These are phyloP conservation scores for Russula virescens DNA, from an alignment of 768 basidiomycete species.

Conservation along the genomic window DNA sequence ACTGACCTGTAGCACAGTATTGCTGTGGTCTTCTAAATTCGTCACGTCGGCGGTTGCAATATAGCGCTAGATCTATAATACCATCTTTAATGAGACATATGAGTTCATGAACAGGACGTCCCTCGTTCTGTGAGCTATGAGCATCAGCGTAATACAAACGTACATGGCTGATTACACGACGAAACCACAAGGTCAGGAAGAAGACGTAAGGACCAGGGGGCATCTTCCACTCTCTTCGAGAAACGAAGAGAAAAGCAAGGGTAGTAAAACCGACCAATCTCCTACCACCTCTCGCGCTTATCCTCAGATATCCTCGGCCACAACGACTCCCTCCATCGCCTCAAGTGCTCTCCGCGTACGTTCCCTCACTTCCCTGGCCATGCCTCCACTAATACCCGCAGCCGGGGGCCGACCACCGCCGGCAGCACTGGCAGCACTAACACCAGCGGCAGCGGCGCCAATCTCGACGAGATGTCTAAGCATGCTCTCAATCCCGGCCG, in stretches of 20 bases:
- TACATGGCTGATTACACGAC: background rate
- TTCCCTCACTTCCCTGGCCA: constrained; percentile 49
- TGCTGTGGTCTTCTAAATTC: too few species aligned
- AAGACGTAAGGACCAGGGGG: too few species aligned
- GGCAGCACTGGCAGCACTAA: too few species aligned
- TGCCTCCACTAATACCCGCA: constrained; percentile 26
- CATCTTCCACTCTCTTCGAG: too few species aligned
- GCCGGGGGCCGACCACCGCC: constrained; percentile 19
- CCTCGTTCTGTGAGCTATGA: too few species aligned
- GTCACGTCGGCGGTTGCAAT: too few species aligned
- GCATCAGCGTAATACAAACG: too few species aligned
- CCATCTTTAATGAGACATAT: too few species aligned
- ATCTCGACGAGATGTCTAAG: constrained; percentile 41
- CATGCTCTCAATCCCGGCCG: constrained; percentile 42
- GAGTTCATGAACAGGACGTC: too few species aligned
- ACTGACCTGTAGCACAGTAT: too few species aligned
- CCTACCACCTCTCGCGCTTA: background rate
- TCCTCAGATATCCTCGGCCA: background rate
- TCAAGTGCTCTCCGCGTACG: constrained; percentile 53
- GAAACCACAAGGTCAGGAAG: background rate
- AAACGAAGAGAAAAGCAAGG: background rate
- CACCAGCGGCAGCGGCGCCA: too few species aligned
- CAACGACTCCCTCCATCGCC: constrained; percentile 32
- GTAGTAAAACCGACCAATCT: background rate
- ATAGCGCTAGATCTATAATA: too few species aligned